Evolutionary conservation across 352 stramenopile genomes (phyloP).

Genomic region (Blastocystis hominis): DNA sequence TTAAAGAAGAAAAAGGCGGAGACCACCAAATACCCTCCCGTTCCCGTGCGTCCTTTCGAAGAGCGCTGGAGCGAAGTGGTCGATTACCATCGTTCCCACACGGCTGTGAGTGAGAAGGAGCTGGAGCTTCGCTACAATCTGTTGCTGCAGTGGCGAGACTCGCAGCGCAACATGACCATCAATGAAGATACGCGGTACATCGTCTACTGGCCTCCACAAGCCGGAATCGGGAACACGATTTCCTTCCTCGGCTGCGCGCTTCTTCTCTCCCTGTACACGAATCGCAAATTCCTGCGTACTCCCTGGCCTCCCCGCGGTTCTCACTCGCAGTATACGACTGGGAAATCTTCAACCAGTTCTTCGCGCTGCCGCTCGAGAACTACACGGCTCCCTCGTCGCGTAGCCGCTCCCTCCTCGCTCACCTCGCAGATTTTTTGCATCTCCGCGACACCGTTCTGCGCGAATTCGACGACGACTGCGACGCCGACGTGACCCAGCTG

Average conservation of each 20-base stretch:
- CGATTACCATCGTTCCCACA: slow-evolving; percentile 3
- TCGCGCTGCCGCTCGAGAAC: background rate
- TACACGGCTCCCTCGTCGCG: background rate
- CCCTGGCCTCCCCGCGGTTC: no score
- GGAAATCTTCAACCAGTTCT: slow-evolving; percentile 4
- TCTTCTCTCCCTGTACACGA: background rate
- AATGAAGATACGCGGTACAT: background rate
- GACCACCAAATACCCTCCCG: background rate
- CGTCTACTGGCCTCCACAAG: background rate
- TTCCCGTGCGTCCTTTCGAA: background rate
- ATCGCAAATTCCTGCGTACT: background rate
- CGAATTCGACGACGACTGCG: background rate
- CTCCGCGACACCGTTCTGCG: background rate
- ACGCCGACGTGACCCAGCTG: background rate
- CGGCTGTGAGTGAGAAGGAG: background rate
- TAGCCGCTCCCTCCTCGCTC: background rate
- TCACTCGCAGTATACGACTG: slow-evolving; percentile 7
- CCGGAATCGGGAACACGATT: slow-evolving; percentile 32
- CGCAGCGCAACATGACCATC: background rate
- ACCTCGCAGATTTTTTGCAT: background rate
- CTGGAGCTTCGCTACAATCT: background rate
- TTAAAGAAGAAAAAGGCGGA: background rate
- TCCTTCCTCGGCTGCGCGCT: background rate
- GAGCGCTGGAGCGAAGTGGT: background rate
- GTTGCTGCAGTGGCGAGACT: background rate